A percentile compares a stretch with the other conserved stretches of the same genome.
These are phyloP conservation scores for Chalciporus sphaerocephalus DNA, from an alignment of 768 basidiomycete species.

Conservation along the genomic window DNA sequence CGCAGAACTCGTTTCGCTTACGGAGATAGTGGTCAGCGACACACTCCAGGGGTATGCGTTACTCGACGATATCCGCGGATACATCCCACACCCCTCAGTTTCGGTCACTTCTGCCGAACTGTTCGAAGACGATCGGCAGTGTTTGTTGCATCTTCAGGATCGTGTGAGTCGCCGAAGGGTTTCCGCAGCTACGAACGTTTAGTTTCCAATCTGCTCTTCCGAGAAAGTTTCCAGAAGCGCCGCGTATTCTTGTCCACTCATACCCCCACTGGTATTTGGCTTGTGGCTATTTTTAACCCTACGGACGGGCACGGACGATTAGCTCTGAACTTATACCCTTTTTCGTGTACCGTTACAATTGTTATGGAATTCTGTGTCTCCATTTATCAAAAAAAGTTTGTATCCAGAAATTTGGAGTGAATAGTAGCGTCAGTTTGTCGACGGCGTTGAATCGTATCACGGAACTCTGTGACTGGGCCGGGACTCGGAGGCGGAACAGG, in stretches of 20 bases:
- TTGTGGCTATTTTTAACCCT: not conserved
- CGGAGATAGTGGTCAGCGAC: conserved; percentile 19
- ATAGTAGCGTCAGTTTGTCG: too few relatives aligned
- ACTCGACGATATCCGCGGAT: conserved; percentile 21
- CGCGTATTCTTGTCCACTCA: not conserved
- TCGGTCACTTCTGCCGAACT: not conserved
- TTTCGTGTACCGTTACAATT: not conserved
- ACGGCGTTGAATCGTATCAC: not conserved
- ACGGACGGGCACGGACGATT: not conserved
- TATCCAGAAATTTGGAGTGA: too few relatives aligned
- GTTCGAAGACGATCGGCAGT: conserved; percentile 13
- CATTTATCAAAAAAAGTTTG: too few relatives aligned
- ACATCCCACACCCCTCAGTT: conserved; percentile 17
- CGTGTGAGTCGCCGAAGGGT: conserved; percentile 11
- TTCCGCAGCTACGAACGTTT: not conserved
- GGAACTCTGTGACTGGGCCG: too few relatives aligned
- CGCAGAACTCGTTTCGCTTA: conserved; percentile 20
- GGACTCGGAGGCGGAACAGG: too few relatives aligned
- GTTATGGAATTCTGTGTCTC: too few relatives aligned
- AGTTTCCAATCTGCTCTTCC: not conserved
- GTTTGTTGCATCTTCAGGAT: conserved; percentile 7
- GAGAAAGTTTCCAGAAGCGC: not conserved
- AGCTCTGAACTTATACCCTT: not conserved
- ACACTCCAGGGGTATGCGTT: conserved; percentile 21
- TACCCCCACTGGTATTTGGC: not conserved